Evolutionary conservation across 768 basidiomycete species (phyloP).

Genomic region (Tylopilus subfusipes): DNA sequence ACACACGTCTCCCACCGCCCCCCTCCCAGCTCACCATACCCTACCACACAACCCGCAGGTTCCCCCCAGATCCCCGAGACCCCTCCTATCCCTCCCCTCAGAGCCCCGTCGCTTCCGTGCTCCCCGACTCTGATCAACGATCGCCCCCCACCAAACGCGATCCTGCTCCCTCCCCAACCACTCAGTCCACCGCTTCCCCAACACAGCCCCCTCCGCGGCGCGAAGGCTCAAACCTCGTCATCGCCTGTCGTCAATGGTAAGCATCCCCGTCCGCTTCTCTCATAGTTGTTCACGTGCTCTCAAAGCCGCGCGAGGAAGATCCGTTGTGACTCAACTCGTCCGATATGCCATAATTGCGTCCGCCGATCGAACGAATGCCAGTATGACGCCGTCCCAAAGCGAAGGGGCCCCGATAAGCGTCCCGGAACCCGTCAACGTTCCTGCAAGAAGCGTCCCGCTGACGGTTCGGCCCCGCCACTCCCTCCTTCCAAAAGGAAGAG

Average conservation of each 20-base stretch:
- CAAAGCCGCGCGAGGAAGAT: slow-evolving; percentile 80
- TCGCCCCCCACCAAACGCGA: slow-evolving; percentile 44
- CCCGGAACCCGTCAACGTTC: slow-evolving; percentile 81
- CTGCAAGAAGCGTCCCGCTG: slow-evolving; percentile 73
- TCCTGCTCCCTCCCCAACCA: slow-evolving; percentile 36
- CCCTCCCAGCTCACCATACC: slow-evolving; percentile 19
- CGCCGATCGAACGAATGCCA: slow-evolving; percentile 74
- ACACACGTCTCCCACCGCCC: slow-evolving; percentile 41
- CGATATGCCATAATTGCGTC: slow-evolving; percentile 77
- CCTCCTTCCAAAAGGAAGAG: slow-evolving; percentile 56
- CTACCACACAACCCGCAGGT: slow-evolving; percentile 30
- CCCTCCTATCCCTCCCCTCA: slow-evolving; percentile 35
- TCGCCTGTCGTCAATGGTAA: slow-evolving; percentile 83
- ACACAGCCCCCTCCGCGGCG: slow-evolving; percentile 38
- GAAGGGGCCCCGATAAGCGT: slow-evolving; percentile 82
- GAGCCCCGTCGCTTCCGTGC: slow-evolving; percentile 17
- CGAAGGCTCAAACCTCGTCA: slow-evolving; percentile 66
- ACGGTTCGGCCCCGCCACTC: slow-evolving; percentile 48
- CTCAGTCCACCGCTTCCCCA: slow-evolving; percentile 25
- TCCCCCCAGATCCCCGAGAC: slow-evolving; percentile 38
- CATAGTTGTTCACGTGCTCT: slow-evolving; percentile 29
- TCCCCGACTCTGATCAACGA: slow-evolving; percentile 26
- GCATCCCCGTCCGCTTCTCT: slow-evolving; percentile 33
- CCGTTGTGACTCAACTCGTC: slow-evolving; percentile 79
- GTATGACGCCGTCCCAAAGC: slow-evolving; percentile 77